These are phyloP conservation scores for Nemania serpens DNA, from an alignment of 2,329 filamentous ascomycete genomes.

Conservation along the genomic window DNA sequence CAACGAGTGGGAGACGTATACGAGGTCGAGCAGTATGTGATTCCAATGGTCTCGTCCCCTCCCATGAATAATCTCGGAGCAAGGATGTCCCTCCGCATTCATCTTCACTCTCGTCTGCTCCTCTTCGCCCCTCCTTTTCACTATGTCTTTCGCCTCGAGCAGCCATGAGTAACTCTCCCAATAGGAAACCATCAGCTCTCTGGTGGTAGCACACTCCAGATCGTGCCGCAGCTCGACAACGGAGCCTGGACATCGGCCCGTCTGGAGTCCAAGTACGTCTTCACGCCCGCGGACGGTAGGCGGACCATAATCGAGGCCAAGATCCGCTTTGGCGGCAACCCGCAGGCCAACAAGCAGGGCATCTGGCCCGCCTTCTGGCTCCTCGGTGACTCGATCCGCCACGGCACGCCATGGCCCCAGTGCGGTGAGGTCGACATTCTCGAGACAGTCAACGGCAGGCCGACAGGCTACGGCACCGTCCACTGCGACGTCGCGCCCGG, in stretches of 20 bases:
- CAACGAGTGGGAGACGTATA: slow-evolving; percentile 55
- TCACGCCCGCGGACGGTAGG: slow-evolving; percentile 48
- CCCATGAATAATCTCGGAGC: background rate
- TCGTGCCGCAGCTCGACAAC: slow-evolving; percentile 51
- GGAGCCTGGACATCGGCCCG: slow-evolving; percentile 56
- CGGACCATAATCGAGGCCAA: slow-evolving; percentile 50
- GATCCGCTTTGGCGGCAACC: slow-evolving; percentile 51
- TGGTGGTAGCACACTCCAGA: slow-evolving; percentile 56
- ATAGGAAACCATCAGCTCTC: slow-evolving; percentile 54
- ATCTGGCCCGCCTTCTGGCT: slow-evolving; percentile 61
- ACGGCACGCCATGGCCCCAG: slow-evolving; percentile 52
- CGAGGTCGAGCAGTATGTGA: slow-evolving; percentile 40
- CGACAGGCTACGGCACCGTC: slow-evolving; percentile 52
- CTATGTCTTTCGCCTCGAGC: background rate
- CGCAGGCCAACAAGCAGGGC: slow-evolving; percentile 49
- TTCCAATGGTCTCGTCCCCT: background rate
- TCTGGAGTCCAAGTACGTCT: slow-evolving; percentile 53
- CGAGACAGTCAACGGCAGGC: slow-evolving; percentile 53
- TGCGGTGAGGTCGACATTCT: slow-evolving; percentile 58
- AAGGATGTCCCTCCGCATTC: background rate
- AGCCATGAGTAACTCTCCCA: background rate
- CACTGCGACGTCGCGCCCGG: slow-evolving; percentile 53
- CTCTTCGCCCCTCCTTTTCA: background rate
- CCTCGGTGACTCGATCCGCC: slow-evolving; percentile 52
- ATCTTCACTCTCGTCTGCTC: background rate